Evolutionary conservation across 768 basidiomycete species (phyloP), one percentile per base, ranked within the genome.

Genomic region (Austroboletus festivus): DNA sequence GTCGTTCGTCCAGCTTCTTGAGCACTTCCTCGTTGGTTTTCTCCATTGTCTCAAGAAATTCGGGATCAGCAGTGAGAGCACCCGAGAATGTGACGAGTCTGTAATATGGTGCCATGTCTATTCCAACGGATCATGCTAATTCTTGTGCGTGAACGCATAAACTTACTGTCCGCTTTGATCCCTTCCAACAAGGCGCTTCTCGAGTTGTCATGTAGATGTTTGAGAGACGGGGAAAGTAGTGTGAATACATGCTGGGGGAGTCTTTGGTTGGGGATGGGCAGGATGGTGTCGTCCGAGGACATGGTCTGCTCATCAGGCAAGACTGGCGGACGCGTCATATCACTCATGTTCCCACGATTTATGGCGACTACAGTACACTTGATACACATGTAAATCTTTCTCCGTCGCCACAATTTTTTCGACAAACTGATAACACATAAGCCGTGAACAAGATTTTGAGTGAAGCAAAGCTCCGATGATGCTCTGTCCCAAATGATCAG

Each of bases 51-150:
- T 54, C 57, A 0, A 59, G 54, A 18, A 66, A 52, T 10, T 50
- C 44, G 2, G 78, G 60, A 1, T 78, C 69, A 0, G 86, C 62
- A 0, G 67, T 53, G 2, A 77, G 64, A 5, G 76, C 71, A 13
- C 71, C 69, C 0, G 80, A 64, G 10, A 81, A 71, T 3, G 79
- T 78, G 45, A 88, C 73, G 12, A 72, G 68, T 48, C 71, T 75
- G 70, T 82, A 89, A 68, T 90, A 95, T 0, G 93, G 89, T 1
- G 82, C 83, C 93, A 95, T 96, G 59, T 93, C 91, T 93, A 38
- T 20, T 48, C 11, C 15, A 40, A 30, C 16, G 6, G 10, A 34
- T 19, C 41, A 28, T 47, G 28, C 10, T 10, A 34, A 48, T 26
- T 31, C 38, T 7, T 35, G 26, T n/a, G 12, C n/a, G 33, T 7